These are phyloP conservation scores for Garcia nutans DNA, from an alignment of 345 rosid genomes.

Conservation along the genomic window DNA sequence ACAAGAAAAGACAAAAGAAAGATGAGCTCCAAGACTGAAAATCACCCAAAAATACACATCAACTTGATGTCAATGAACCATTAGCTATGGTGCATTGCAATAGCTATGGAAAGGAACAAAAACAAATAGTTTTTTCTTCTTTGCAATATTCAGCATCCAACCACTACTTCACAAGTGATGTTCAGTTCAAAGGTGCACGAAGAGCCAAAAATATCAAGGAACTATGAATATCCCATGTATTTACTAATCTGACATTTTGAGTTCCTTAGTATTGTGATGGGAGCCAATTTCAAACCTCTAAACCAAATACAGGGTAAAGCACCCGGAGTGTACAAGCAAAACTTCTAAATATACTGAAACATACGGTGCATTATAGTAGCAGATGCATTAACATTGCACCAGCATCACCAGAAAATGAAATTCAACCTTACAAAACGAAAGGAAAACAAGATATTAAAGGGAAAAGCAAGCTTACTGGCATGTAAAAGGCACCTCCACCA, in stretches of 20 bases:
- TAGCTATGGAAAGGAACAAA: background rate
- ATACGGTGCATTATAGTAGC: background rate
- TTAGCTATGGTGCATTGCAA: background rate
- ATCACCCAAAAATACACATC: background rate
- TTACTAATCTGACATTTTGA: background rate
- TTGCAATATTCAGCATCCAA: background rate
- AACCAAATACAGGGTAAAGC: background rate
- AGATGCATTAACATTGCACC: background rate
- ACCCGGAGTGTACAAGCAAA: background rate
- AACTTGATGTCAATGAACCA: background rate
- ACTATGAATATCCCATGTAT: background rate
- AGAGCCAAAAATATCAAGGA: too few species aligned
- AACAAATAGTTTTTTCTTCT: background rate
- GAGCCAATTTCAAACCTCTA: background rate
- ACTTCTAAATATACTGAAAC: too few species aligned
- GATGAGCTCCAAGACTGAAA: background rate
- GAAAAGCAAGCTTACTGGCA: slow-evolving; percentile 40
- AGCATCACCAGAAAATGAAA: background rate
- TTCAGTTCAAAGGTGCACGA: background rate
- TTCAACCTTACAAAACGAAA: background rate
- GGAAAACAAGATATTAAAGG: background rate
- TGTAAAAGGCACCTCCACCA: slow-evolving; percentile 61
- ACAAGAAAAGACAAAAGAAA: slow-evolving; percentile 7
- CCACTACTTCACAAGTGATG: background rate
- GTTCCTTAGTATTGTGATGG: background rate